Evolutionary conservation across 768 basidiomycete genomes (phyloP).

Genomic region (Grammothele lineata): DNA sequence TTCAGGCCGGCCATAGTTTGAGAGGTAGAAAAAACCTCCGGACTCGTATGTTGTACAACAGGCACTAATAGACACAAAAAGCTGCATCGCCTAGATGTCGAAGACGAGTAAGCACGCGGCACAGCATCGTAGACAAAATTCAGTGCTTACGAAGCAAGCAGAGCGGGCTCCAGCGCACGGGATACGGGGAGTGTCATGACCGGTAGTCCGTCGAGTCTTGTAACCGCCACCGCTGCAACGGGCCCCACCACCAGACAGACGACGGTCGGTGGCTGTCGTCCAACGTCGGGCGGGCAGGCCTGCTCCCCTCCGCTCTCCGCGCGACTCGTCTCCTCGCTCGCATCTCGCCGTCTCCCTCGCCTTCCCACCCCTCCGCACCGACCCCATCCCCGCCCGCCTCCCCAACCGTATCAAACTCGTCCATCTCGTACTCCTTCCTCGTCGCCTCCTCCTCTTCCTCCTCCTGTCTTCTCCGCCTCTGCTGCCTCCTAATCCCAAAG

Average conservation of each 20-base stretch:
- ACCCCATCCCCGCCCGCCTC: neutral
- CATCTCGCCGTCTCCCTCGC: neutral
- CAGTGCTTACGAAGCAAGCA: neutral
- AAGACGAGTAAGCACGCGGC: neutral
- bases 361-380: constrained; percentile 1
- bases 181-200: too few relatives aligned
- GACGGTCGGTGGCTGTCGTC: constrained; percentile 18
- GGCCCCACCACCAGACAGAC: constrained; percentile 82
- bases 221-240: constrained; percentile 67
- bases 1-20: too few relatives aligned
- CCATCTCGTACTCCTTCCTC: constrained; percentile 11
- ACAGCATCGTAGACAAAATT: neutral
- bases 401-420: constrained; percentile 12
- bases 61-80: neutral
- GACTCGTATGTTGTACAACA: neutral
- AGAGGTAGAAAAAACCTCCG: neutral
- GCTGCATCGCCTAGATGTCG: neutral
- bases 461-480: constrained; percentile 24
- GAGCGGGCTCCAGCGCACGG: too few relatives aligned
- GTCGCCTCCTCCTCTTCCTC: constrained; percentile 22
- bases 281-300: neutral
- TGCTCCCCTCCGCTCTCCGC: neutral
- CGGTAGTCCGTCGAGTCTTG: constrained; percentile 71
- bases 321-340: neutral
- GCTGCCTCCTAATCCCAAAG: constrained; percentile 47